Conservation (phyloP, 1,284 basidiomycete species). For the Ceratobasidium sp. region DNA sequence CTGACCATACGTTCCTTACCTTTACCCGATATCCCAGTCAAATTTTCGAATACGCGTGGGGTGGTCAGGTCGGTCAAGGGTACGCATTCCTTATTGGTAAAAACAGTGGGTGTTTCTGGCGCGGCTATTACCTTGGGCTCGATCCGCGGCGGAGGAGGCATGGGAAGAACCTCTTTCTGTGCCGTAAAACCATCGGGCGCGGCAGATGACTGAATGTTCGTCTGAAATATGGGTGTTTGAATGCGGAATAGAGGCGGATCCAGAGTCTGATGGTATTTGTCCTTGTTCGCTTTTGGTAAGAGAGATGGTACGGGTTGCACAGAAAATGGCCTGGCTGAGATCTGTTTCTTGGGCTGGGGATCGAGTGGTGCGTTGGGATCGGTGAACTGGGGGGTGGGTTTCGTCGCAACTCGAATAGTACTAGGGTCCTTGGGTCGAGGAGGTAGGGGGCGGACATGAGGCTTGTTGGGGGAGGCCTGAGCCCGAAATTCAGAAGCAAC, state of each 20-base stretch:
- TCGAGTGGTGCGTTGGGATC: constrained; percentile 15
- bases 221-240: constrained; percentile 23
- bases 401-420: neutral
- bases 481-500: constrained; percentile 22
- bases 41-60: constrained; percentile 18
- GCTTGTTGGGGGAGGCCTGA: constrained; percentile 8
- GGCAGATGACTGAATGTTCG: constrained; percentile 2
- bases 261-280: neutral
- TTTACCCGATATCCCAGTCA: neutral
- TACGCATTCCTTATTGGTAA: constrained; percentile 3
- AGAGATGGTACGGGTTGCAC: constrained; percentile 13
- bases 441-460: constrained; percentile 7
- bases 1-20: constrained; percentile 12
- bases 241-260: constrained; percentile 3
- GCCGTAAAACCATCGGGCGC: neutral
- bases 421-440: constrained; percentile 14
- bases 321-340: neutral
- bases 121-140: neutral
- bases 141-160: constrained; percentile 29
- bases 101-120: neutral
- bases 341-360: constrained; percentile 18
- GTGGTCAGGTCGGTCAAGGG: constrained; percentile 25
- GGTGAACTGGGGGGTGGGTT: neutral
- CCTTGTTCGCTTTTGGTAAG: constrained; percentile 15
- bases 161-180: constrained; percentile 8